Base-by-base conservation (phyloP, 148 eudicot species). In the Heliosperma pusillum region DNA sequence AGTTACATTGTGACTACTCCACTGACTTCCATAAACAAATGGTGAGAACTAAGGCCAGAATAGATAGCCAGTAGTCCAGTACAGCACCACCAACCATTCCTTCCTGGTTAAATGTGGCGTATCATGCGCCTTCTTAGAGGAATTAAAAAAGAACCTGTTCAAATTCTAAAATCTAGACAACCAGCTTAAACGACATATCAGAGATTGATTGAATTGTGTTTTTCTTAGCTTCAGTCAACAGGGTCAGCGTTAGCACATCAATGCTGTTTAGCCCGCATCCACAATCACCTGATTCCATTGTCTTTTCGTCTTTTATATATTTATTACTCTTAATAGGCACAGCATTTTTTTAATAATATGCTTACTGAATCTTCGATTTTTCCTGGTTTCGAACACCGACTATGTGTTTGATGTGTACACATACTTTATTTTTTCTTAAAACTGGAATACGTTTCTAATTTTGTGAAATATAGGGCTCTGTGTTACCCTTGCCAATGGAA, bases 401-500 rank as follows among this genome's bases (percentile, higher is more conserved):
- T 16, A 45, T 63, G 44, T 15, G 19, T 36, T 25, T 53, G 71
- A 13, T 62, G 44, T 0, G 11, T 42, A 25, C 3, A 47, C 56
- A 27, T 15, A 27, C 7, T 40, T 16, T 50, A 30, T 40, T 26
- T 62, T 60, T 42, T 33, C 36, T 3, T 29, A 29, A 29, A 29
- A 29, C 29, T 56, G 36, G 19, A 20, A 26, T 67, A 3, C 21
- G 7, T 63, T n/a, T 8, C 45, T 45, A 57, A 5, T 65, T 44
- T 76, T 60, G 68, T 72, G 27, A 4, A 62, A 33, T 74, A 27
- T 66, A 95, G 99, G 97, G 87, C 76, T 85, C 83, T 65, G 67
- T 80, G 69, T 52, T 82, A 68, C 79, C 83, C 78, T 79, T 96
- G 86, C 86, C 82, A 73, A 74, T 84, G 89, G 97, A 89, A 83